These are phyloP conservation scores for Ascochyta koolunga DNA, from an alignment of 2,329 filamentous ascomycete genomes.

Conservation along the genomic window DNA sequence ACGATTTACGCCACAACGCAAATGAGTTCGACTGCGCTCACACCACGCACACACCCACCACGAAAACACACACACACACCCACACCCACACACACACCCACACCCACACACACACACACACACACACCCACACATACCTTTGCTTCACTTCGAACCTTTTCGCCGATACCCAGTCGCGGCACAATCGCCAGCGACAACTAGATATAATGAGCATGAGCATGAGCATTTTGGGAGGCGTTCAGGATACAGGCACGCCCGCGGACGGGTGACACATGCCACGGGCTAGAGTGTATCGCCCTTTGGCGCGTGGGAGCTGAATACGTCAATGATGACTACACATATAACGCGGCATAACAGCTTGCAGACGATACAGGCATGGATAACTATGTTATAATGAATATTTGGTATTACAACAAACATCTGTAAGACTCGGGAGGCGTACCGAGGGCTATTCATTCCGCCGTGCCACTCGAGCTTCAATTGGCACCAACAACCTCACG, in stretches of 20 bases:
- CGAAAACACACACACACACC: not conserved
- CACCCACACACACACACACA: no score
- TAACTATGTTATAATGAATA: slow-evolving; percentile 5
- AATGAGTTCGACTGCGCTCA: slow-evolving; percentile 26
- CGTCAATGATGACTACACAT: slow-evolving; percentile 12
- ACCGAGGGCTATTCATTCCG: slow-evolving; percentile 3
- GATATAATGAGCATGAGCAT: slow-evolving; percentile 42
- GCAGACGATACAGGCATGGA: slow-evolving; percentile 2
- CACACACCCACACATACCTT: slow-evolving; percentile 7
- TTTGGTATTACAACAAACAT: slow-evolving; percentile 3
- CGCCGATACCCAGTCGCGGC: slow-evolving; percentile 43
- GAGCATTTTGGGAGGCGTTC: slow-evolving; percentile 35
- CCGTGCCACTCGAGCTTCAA: slow-evolving; percentile 1
- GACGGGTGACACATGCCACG: slow-evolving; percentile 8
- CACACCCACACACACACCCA: slow-evolving; percentile 4
- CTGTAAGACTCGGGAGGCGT: not conserved
- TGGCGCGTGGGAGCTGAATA: slow-evolving; percentile 2
- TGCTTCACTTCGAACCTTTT: slow-evolving; percentile 38
- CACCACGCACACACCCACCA: slow-evolving; percentile 9
- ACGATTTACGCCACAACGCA: slow-evolving; percentile 50
- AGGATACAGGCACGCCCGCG: slow-evolving; percentile 14
- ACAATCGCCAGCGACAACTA: slow-evolving; percentile 28
- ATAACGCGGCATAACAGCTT: slow-evolving; percentile 3
- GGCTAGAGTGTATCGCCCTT: slow-evolving; percentile 4
- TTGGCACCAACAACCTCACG: not conserved